A percentile compares a stretch with the other conserved stretches of the same genome.
Evolutionary conservation across 2,329 filamentous ascomycete species (phyloP).

Genomic region (Botryotinia globosa): DNA sequence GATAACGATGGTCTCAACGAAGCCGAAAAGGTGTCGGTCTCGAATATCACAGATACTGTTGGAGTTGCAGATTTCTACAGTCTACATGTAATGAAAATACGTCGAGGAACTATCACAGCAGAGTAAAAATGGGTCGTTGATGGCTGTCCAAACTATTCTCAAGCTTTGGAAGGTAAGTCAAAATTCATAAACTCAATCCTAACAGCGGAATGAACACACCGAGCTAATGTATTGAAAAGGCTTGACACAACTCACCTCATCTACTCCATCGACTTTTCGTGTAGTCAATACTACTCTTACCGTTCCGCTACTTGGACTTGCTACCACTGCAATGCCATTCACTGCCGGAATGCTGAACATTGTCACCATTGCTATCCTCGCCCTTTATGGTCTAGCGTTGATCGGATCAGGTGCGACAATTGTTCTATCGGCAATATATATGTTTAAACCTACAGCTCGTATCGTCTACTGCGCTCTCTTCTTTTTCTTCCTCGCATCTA

Average conservation of each 20-base stretch:
- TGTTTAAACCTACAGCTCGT: neutral
- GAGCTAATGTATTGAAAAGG: neutral
- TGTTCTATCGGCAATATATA: neutral
- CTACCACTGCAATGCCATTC: neutral
- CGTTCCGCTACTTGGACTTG: neutral
- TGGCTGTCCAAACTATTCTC: neutral
- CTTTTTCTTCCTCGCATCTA: slow-evolving; percentile 1
- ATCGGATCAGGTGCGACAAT: neutral
- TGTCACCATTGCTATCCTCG: neutral
- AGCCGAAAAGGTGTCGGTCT: neutral
- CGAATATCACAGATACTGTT: neutral
- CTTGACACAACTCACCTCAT: neutral
- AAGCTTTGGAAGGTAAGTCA: neutral
- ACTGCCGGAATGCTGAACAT: neutral
- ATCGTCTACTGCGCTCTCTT: slow-evolving; percentile 10
- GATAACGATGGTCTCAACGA: neutral
- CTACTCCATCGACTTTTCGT: neutral
- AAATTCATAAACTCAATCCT: neutral
- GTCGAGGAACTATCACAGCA: neutral
- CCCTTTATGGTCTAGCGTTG: neutral
- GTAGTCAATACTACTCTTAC: neutral
- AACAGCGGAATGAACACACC: neutral
- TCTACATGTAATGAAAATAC: slow-evolving; percentile 5
- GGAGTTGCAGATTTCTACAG: slow-evolving; percentile 8
- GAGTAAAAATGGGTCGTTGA: neutral